Evolutionary conservation across 495 filamentous ascomycete species (phyloP).

Genomic region (Aspergillus affinis): DNA sequence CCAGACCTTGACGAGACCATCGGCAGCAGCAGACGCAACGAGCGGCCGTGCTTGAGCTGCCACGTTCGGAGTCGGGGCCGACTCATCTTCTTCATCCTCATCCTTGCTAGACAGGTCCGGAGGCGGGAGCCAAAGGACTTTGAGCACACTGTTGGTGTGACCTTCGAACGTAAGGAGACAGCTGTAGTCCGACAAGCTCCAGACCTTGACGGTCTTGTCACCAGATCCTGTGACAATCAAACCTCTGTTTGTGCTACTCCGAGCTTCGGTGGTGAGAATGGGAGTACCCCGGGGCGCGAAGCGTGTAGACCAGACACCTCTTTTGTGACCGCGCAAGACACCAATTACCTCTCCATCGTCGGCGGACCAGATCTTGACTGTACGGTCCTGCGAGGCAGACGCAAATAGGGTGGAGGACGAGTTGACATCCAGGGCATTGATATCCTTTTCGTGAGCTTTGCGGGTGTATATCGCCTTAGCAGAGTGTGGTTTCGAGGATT

Average conservation of each 20-base stretch:
- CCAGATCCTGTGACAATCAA: conserved; percentile 84
- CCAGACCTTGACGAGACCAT: conserved; percentile 98
- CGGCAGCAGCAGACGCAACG: conserved; percentile 84
- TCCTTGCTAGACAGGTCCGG: conserved; percentile 41
- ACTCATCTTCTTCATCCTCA: conserved; percentile 39
- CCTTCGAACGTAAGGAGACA: conserved; percentile 94
- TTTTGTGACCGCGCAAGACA: conserved; percentile 84
- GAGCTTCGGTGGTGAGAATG: conserved; percentile 65
- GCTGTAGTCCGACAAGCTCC: conserved; percentile 89
- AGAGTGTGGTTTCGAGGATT: conserved; percentile 38
- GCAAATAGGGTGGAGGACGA: conserved; percentile 73
- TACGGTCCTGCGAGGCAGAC: conserved; percentile 93
- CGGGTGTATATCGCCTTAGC: conserved; percentile 71
- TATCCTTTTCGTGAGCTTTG: conserved; percentile 97
- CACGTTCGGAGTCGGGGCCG: conserved; percentile 22
- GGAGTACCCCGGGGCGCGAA: conserved; percentile 81
- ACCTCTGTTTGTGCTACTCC: conserved; percentile 61
- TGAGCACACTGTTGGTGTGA: conserved; percentile 91
- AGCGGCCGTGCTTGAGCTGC: conserved; percentile 47
- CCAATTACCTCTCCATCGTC: conserved; percentile 86
- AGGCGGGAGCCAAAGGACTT: conserved; percentile 83
- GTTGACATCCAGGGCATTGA: conserved; percentile 88
- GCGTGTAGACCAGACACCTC: conserved; percentile 92
- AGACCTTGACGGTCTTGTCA: conserved; percentile 94
- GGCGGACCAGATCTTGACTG: conserved; percentile 92